Conservation (phyloP, 495 filamentous ascomycete genomes). For the Aspergillus incahuasiensis region DNA sequence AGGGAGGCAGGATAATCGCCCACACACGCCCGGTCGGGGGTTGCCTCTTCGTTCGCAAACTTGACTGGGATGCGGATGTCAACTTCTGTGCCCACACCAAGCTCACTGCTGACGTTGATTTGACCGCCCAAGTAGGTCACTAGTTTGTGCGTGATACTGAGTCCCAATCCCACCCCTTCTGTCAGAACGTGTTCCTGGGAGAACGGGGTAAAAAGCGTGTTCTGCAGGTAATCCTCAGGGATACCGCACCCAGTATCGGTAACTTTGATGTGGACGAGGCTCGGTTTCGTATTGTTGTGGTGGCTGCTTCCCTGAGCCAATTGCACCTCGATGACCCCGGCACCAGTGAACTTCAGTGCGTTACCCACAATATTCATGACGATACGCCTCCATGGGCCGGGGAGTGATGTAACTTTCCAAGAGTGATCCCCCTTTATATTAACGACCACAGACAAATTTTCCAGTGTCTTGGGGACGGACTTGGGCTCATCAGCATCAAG, state of each 20-base stretch:
- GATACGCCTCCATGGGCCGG: conserved; percentile 61
- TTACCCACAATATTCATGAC: conserved; percentile 73
- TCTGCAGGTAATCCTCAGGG: conserved; percentile 59
- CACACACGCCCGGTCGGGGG: background rate
- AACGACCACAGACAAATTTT: conserved; percentile 45
- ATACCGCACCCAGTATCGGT: conserved; percentile 69
- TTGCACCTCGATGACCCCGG: conserved; percentile 54
- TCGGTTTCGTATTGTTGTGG: conserved; percentile 8
- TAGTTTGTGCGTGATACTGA: conserved; percentile 65
- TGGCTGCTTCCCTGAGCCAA: conserved; percentile 31
- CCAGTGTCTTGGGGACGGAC: background rate
- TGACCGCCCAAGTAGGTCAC: conserved; percentile 54
- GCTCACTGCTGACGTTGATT: conserved; percentile 54
- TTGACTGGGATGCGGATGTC: conserved; percentile 47
- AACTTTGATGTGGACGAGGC: conserved; percentile 44
- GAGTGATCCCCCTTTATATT: conserved; percentile 49
- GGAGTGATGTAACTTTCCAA: conserved; percentile 53
- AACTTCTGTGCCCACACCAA: conserved; percentile 55
- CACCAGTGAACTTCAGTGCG: conserved; percentile 62
- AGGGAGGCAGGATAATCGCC: background rate
- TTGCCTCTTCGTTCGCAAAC: background rate
- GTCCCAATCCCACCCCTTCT: conserved; percentile 64
- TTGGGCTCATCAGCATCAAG: conserved; percentile 1
- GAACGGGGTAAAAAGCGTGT: conserved; percentile 65
- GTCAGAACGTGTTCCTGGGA: conserved; percentile 63